phyloP scores from a whole-genome alignment of 1,284 basidiomycete species.

The Puccinia hordei region DNA sequence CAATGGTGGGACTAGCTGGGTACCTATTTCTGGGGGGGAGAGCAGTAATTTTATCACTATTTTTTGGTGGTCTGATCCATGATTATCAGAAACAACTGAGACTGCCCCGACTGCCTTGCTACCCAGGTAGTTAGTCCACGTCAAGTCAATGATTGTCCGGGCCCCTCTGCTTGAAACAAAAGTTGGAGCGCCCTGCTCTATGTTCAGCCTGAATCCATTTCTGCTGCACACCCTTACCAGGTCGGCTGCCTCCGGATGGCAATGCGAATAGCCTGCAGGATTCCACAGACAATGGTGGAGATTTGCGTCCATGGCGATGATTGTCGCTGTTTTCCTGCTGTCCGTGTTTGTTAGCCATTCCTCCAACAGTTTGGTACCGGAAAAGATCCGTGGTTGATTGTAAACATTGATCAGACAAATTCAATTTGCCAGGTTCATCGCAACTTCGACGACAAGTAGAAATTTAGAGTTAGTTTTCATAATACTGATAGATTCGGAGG shows the following conservation, averaged over 20 bases:
- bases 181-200: not conserved
- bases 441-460: not conserved
- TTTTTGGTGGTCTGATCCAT: not conserved
- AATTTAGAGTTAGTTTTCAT: not conserved
- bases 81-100: not conserved
- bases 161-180: not conserved
- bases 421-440: not conserved
- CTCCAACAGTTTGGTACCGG: not conserved
- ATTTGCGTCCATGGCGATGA: not conserved
- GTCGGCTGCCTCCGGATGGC: not conserved
- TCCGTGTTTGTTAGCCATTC: not conserved
- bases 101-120: not conserved
- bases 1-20: not conserved
- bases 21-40: not conserved
- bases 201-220: not conserved
- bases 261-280: not conserved
- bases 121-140: slow-evolving; percentile 12
- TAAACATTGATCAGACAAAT: not conserved
- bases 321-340: not conserved
- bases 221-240: not conserved
- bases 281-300: slow-evolving; percentile 1
- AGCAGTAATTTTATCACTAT: not conserved
- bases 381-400: not conserved
- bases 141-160: slow-evolving; percentile 7
- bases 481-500: not conserved